phyloP scores from a whole-genome alignment of 257 asterid genomes.

The Gynochthodes officinalis region DNA sequence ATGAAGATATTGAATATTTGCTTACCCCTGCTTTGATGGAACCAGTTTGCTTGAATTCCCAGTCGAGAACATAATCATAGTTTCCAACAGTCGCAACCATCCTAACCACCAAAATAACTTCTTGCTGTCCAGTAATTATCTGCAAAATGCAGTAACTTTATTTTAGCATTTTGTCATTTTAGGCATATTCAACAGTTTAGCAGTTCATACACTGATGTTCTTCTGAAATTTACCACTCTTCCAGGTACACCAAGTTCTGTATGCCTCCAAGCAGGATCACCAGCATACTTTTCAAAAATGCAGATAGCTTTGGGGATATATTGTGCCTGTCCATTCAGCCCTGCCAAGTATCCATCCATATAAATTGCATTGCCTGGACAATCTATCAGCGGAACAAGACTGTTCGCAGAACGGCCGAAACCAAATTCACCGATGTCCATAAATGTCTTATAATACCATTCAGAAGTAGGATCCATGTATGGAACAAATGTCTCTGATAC shows the following conservation, averaged over 20 bases:
- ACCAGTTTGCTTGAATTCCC: conserved; percentile 85
- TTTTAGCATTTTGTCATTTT: neutral
- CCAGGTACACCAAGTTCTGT: conserved; percentile 68
- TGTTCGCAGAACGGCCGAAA: conserved; percentile 59
- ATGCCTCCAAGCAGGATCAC: conserved; percentile 72
- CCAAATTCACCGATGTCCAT: conserved; percentile 85
- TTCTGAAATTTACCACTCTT: conserved; percentile 36
- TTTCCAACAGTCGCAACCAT: conserved; percentile 77
- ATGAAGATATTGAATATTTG: too few species aligned
- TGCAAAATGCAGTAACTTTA: conserved; percentile 22
- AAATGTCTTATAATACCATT: conserved; percentile 67
- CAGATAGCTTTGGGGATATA: conserved; percentile 46
- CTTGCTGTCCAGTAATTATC: conserved; percentile 53
- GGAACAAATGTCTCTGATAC: conserved; percentile 83
- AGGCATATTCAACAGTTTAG: neutral
- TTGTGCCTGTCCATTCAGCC: conserved; percentile 45
- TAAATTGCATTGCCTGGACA: conserved; percentile 58
- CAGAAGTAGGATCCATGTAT: conserved; percentile 64
- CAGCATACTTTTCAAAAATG: conserved; percentile 47
- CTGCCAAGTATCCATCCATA: conserved; percentile 58
- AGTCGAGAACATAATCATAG: conserved; percentile 68
- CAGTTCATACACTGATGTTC: neutral
- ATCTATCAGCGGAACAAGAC: conserved; percentile 48
- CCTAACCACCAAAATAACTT: conserved; percentile 55
- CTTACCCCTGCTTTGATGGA: conserved; percentile 61